A percentile compares a stretch with the other conserved stretches of the same genome.
Evolutionary conservation across 2,329 filamentous ascomycete genomes (phyloP).

Genomic region (Ophiostoma perfectum): DNA sequence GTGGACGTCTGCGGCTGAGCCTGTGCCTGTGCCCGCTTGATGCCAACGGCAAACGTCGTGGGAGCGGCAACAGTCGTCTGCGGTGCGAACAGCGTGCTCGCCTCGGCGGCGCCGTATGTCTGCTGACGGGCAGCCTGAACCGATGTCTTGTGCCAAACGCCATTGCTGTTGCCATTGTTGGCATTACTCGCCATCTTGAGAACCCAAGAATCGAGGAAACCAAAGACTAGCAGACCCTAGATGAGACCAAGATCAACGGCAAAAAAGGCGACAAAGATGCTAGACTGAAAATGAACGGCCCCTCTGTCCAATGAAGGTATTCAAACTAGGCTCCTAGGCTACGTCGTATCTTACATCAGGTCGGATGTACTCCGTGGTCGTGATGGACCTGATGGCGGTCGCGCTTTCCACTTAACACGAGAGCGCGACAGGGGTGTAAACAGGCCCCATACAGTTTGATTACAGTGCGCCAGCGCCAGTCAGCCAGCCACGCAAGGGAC

Average conservation of each 20-base stretch:
- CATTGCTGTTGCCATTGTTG: no score
- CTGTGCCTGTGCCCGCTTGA: conserved; percentile 21
- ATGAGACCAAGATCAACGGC: background rate
- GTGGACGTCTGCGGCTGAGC: background rate
- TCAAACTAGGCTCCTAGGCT: background rate
- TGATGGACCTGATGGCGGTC: background rate
- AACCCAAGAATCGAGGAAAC: background rate
- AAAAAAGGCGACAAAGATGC: background rate
- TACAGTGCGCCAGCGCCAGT: background rate
- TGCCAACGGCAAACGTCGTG: conserved; percentile 11
- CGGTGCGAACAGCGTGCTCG: background rate
- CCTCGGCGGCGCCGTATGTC: background rate
- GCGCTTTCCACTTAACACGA: background rate
- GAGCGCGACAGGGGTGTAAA: conserved; percentile 4
- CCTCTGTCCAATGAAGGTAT: background rate
- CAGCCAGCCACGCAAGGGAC: background rate
- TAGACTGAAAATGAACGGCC: background rate
- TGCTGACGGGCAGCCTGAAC: conserved; percentile 22
- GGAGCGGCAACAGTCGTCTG: conserved; percentile 14
- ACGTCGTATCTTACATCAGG: background rate
- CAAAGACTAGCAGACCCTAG: background rate
- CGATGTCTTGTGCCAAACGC: conserved; percentile 25
- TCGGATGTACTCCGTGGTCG: background rate
- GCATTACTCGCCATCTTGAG: background rate
- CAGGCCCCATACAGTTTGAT: conserved; percentile 12